Evolutionary conservation across 2,329 filamentous ascomycete species (phyloP).

Genomic region (Colletotrichum caudatum): DNA sequence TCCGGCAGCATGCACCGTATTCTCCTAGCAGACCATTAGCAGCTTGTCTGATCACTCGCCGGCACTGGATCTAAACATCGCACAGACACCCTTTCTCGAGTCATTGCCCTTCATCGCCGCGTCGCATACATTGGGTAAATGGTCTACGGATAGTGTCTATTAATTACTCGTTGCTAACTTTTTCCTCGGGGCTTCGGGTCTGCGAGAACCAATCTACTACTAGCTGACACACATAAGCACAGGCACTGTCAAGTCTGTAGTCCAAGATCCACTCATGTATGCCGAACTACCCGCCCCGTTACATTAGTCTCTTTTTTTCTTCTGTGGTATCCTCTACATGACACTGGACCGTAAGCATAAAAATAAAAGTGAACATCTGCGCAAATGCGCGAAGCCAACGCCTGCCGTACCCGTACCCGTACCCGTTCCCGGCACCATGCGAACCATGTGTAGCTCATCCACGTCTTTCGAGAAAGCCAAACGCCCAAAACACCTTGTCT

Average conservation of each 20-base stretch:
- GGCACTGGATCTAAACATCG: conserved; percentile 12
- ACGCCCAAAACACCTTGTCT: conserved; percentile 37
- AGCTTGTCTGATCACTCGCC: no score
- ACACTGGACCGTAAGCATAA: conserved; percentile 14
- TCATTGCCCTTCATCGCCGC: conserved; percentile 8
- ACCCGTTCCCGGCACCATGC: conserved; percentile 6
- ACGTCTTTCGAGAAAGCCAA: conserved; percentile 7
- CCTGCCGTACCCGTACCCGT: conserved; percentile 12
- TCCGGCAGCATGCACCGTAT: no score
- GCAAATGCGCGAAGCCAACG: conserved; percentile 22
- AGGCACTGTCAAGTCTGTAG: conserved; percentile 11
- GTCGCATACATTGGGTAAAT: background rate
- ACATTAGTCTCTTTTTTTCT: conserved; percentile 27
- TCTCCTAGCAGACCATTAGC: no score
- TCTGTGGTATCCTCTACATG: conserved; percentile 34
- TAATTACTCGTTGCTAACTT: background rate
- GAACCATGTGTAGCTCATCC: background rate
- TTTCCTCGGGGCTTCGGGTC: background rate
- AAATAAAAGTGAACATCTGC: no score
- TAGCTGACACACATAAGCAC: conserved; percentile 16
- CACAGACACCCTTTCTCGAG: conserved; percentile 11
- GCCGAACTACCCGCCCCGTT: conserved; percentile 14
- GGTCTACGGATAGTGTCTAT: no score
- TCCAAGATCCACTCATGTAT: conserved; percentile 21
- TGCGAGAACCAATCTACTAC: conserved; percentile 3